These are phyloP conservation scores for Hyphodiscus hymeniophilus DNA, from an alignment of 495 filamentous ascomycete species.

Conservation along the genomic window DNA sequence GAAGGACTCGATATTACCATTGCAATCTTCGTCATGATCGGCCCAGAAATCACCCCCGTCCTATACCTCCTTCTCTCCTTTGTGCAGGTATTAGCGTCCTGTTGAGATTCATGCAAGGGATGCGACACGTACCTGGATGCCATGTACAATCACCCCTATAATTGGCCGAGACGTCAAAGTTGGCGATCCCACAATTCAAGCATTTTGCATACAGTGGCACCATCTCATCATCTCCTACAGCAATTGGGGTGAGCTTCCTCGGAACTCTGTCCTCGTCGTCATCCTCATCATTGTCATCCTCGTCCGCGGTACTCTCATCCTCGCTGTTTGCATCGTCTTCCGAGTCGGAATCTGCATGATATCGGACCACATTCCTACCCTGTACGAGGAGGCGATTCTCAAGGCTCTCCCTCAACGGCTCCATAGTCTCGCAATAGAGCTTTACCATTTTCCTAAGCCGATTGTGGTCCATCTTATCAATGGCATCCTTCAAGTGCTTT, in stretches of 20 bases:
- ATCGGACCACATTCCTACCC: conserved; percentile 1
- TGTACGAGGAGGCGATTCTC: not conserved
- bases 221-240: conserved; percentile 14
- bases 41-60: conserved; percentile 24
- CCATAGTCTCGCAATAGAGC: too few species aligned
- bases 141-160: conserved; percentile 15
- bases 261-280: conserved; percentile 13
- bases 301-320: conserved; percentile 7
- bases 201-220: conserved; percentile 15
- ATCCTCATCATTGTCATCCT: conserved; percentile 31
- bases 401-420: too few species aligned
- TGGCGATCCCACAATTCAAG: conserved; percentile 15
- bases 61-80: conserved; percentile 21
- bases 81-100: not conserved
- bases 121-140: conserved; percentile 19
- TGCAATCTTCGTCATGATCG: conserved; percentile 21
- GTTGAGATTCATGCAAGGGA: not conserved
- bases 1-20: conserved; percentile 19
- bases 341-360: conserved; percentile 3
- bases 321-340: conserved; percentile 4
- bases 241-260: too few species aligned
- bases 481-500: too few species aligned
- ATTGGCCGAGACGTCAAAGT: conserved; percentile 19
- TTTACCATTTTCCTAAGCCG: too few species aligned
- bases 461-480: too few species aligned